Evolutionary conservation across 345 rosid species (phyloP), one percentile per base, ranked within the genome.

Genomic region (Citrus cavaleriei): DNA sequence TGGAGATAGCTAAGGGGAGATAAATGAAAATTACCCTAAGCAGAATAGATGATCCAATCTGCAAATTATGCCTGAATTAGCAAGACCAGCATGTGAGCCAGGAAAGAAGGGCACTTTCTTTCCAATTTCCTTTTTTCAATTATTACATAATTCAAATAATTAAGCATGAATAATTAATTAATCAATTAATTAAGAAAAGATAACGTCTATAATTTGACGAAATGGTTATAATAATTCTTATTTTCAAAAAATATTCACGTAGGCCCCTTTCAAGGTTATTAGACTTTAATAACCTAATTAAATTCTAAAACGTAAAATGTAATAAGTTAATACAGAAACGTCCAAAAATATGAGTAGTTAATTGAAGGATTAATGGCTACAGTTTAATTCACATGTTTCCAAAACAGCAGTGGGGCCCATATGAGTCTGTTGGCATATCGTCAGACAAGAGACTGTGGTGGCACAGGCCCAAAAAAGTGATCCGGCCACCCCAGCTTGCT

Each of bases 51-150:
- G n/a, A 21, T 30, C 12, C 68, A 18, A 16, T 6, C n/a, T 6
- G 84, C 77, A 74, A 77, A 68, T 5, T 54, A 16, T 5, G 5
- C 58, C 0, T 3, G 58, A 54, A 18, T 72, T 67, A 72, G 60
- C 18, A 66, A 76, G 82, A 73, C 30, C 75, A 49, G 83, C 87
- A 72, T 79, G 89, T 70, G 83, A 77, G 37, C 58, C 81, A 67
- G 70, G 27, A 63, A 74, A 34, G 37, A 27, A 46, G 51, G 80
- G 75, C 69, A 79, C 82, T 73, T 75, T 79, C 81, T 54, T 72
- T 46, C 77, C 32, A 34, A 27, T 75, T 84, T 79, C 77, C 54
- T 13, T 58, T 57, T 62, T 77, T 60, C 64, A 2, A 2, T 75
- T 46, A 3, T 19, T 37, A 35, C 37, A 67, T 34, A n/a, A 62